Evolutionary conservation across 306 rosid genomes (phyloP), one percentile per base, ranked within the genome.

Genomic region (Citrullus amarus): DNA sequence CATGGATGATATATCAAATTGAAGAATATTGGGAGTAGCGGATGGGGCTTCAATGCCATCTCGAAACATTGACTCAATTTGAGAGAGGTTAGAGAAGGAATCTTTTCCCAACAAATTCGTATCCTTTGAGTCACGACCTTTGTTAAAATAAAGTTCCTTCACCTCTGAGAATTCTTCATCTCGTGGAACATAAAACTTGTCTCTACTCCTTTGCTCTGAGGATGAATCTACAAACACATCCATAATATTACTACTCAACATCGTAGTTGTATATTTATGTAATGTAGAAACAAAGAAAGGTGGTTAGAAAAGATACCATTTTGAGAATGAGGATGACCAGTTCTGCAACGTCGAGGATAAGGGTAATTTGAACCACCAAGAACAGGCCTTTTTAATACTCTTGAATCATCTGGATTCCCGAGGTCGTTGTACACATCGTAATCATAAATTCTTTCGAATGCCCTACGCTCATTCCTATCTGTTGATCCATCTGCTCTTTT

Each of bases 161-260:
- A 50, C 17, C 55, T 50, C 55, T 14, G 55, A 50, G 16, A 14
- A 50, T 50, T 13, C 55, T 50, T 50, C 18, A 6, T 50, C 96
- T 58, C 92, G 80, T 0, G 96, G 96, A 67, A 91, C 93, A 14
- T 91, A 91, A 4, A 90, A n/a, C 9, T 5, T 76, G 1, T 1
- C 39, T 44, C 1, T 65, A 17, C 84, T 82, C 48, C 88, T 86
- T 70, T 85, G 9, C 88, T 91, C 96, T 1, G 87, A 87, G 32
- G 13, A 6, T 8, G 59, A 6, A 59, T 59, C 65, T 59, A 59
- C 14, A 48, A 48, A 48, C 2, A 1, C 53, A 11, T 10, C 51
- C 51, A 25, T 25, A 25, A 25, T 25, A 25, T 0, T 25, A 25
- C 28, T 25, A 25, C 28, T 25, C 28, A 25, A 25, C 28, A 25